These are phyloP conservation scores for Amaranthus cruentus DNA, from an alignment of 148 eudicot genomes.

Conservation along the genomic window DNA sequence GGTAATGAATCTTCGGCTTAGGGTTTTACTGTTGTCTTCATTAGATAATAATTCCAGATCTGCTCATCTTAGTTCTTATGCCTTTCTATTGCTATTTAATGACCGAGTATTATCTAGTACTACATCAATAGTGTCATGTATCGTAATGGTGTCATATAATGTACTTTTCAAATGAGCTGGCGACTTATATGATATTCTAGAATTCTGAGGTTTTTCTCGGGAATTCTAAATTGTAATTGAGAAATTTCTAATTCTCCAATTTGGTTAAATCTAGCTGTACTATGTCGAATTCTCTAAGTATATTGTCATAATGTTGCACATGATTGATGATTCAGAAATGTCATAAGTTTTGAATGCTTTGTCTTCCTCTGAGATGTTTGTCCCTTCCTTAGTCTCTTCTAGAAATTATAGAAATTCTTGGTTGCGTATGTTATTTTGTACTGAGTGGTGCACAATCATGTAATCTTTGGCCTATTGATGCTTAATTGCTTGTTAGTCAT, in stretches of 20 bases:
- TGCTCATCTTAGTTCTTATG: too few relatives aligned
- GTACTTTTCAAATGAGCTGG: background rate
- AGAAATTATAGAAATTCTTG: background rate
- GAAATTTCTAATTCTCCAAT: too few relatives aligned
- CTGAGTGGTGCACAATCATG: background rate
- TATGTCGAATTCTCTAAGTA: background rate
- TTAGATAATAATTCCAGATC: background rate
- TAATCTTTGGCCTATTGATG: too few relatives aligned
- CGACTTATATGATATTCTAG: background rate
- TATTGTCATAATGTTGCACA: background rate
- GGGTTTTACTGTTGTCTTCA: conserved; percentile 9
- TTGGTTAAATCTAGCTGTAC: background rate
- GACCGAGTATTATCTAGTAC: background rate
- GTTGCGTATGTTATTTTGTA: background rate
- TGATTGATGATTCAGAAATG: background rate
- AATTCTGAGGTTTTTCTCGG: background rate
- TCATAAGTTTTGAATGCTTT: background rate
- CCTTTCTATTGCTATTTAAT: background rate
- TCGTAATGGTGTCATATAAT: background rate
- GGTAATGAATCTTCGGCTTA: conserved; percentile 29
- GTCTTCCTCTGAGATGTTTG: too few relatives aligned
- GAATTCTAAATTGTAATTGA: too few relatives aligned
- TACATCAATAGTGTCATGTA: too few relatives aligned
- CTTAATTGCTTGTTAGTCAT: too few relatives aligned
- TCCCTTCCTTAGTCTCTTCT: too few relatives aligned